These are phyloP conservation scores for Diophrys appendiculata DNA, from an alignment of 73 alveolate species.

Conservation along the genomic window DNA sequence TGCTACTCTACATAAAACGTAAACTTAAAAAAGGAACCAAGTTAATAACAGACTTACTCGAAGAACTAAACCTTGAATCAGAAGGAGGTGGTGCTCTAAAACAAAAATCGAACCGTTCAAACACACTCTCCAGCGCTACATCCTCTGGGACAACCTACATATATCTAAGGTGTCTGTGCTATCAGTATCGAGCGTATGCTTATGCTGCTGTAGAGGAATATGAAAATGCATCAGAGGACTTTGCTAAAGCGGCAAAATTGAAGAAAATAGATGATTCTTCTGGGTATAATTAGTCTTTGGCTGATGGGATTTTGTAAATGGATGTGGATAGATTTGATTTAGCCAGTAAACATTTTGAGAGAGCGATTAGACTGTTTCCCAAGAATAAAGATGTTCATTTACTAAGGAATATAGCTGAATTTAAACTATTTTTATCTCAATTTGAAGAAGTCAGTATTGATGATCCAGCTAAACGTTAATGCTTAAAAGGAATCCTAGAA, in stretches of 20 bases:
- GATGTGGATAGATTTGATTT: constrained; percentile 27
- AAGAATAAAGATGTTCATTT: constrained; percentile 38
- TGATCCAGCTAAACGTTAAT: constrained; percentile 1
- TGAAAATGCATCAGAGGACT: constrained; percentile 34
- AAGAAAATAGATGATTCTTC: constrained; percentile 60
- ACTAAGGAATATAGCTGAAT: constrained; percentile 23
- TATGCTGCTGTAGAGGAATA: constrained; percentile 50
- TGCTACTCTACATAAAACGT: constrained; percentile 69
- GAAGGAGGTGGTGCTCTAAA: constrained; percentile 11
- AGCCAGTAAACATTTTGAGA: constrained; percentile 26
- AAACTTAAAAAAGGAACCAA: constrained; percentile 76
- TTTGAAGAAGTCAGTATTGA: constrained; percentile 23
- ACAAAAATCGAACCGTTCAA: constrained; percentile 22
- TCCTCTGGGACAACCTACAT: not conserved
- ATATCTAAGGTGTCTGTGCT: constrained; percentile 19
- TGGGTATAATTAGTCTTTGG: constrained; percentile 59
- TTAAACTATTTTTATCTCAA: constrained; percentile 7
- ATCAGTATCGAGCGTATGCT: constrained; percentile 54
- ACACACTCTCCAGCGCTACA: constrained; percentile 15
- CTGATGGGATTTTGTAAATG: constrained; percentile 61
- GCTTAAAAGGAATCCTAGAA: not conserved
- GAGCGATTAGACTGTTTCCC: constrained; percentile 21
- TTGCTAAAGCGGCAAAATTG: constrained; percentile 44
- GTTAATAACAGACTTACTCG: constrained; percentile 56
- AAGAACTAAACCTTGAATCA: not conserved